Percentiles rank a stretch among this genome's conserved stretches.
phyloP scores from a whole-genome alignment of 164 flowering plant species.

The Sedum album region DNA sequence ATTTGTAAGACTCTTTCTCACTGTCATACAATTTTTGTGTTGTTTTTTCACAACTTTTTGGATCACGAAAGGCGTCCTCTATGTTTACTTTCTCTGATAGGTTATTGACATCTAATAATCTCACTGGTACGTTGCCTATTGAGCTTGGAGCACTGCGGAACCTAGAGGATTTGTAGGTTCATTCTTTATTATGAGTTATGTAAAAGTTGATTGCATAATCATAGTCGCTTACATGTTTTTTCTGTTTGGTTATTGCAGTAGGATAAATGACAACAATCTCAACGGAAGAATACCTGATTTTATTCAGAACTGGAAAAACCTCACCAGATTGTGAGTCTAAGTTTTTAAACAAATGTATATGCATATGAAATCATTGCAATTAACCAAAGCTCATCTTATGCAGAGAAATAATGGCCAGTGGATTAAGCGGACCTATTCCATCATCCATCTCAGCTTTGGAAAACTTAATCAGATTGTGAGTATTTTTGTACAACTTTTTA shows the following conservation, averaged over 20 bases:
- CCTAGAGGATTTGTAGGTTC: conserved; percentile 37
- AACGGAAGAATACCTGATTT: conserved; percentile 44
- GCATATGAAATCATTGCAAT: neutral
- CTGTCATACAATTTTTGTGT: neutral
- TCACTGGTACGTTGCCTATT: conserved; percentile 36
- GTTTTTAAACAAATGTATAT: too few relatives aligned
- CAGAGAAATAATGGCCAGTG: conserved; percentile 64
- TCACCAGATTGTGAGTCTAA: conserved; percentile 39
- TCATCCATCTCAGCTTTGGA: conserved; percentile 36
- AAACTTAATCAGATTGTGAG: conserved; percentile 42
- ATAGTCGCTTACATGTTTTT: neutral
- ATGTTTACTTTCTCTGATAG: conserved; percentile 15
- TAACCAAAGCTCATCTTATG: neutral
- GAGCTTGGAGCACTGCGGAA: conserved; percentile 27
- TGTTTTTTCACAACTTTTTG: neutral
- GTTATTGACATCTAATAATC: conserved; percentile 32
- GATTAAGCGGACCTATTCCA: conserved; percentile 65
- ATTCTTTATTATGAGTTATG: conserved; percentile 4
- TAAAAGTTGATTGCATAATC: neutral
- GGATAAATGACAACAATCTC: conserved; percentile 57
- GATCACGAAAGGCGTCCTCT: neutral
- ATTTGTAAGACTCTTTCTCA: conserved; percentile 22
- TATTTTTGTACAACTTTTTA: neutral
- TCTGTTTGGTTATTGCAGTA: conserved; percentile 26
- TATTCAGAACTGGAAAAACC: conserved; percentile 44